A percentile compares a stretch with the other conserved stretches of the same genome.
These are phyloP conservation scores for Phlebiopsis gigantea DNA, from an alignment of 768 basidiomycete genomes.

Conservation along the genomic window DNA sequence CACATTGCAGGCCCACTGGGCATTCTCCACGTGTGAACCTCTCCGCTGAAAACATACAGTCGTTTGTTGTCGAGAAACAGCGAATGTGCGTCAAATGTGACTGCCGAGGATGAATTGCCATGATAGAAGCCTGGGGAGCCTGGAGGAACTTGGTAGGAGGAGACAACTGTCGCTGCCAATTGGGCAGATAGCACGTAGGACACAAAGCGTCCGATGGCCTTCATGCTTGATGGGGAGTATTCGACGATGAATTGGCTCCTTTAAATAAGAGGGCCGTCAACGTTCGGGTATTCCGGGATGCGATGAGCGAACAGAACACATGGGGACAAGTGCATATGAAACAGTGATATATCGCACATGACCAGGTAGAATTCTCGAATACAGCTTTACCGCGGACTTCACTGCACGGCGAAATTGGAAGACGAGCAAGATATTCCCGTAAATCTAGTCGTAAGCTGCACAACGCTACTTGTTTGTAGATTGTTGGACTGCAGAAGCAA, in stretches of 20 bases:
- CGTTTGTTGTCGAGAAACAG: constrained; percentile 20
- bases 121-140: constrained; percentile 23
- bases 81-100: constrained; percentile 21
- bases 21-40: constrained; percentile 21
- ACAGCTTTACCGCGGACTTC: neutral
- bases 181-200: constrained; percentile 3
- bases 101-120: constrained; percentile 21
- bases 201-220: neutral
- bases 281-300: neutral
- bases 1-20: constrained; percentile 17
- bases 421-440: neutral
- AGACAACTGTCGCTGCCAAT: neutral
- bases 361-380: neutral
- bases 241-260: constrained; percentile 1
- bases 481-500: neutral
- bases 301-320: neutral
- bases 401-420: neutral
- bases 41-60: constrained; percentile 20
- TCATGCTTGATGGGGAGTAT: constrained; percentile 3
- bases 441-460: neutral
- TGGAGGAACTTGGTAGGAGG: constrained; percentile 17
- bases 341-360: neutral
- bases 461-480: neutral
- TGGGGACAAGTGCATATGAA: neutral
- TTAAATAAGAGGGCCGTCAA: neutral